Percentiles rank a stretch among this genome's conserved stretches.
phyloP scores from a whole-genome alignment of 2,329 filamentous ascomycete genomes.

The Pseudogymnoascus sp. region DNA sequence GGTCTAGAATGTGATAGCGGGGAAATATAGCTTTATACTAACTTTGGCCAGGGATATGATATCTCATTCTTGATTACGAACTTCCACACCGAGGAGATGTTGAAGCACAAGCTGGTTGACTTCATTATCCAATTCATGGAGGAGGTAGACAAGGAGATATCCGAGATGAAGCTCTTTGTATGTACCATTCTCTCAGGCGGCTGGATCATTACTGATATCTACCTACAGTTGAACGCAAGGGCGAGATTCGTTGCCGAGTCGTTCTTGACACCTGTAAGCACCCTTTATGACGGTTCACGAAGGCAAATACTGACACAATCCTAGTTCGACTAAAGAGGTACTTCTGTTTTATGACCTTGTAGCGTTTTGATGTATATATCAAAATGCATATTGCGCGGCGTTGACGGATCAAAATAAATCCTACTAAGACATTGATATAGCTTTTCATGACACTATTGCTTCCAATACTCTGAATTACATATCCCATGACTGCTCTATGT shows the following conservation, averaged over 20 bases:
- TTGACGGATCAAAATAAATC: conserved; percentile 10
- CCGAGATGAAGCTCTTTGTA: conserved; percentile 99
- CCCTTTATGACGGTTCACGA: background rate
- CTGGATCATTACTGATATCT: conserved; percentile 23
- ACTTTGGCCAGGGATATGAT: conserved; percentile 72
- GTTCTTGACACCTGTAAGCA: conserved; percentile 81
- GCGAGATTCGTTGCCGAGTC: conserved; percentile 98
- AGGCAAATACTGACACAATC: background rate
- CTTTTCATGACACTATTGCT: conserved; percentile 6
- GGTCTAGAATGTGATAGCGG: conserved; percentile 21
- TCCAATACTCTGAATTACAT: background rate
- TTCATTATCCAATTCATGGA: conserved; percentile 99
- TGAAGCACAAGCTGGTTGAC: conserved; percentile 98
- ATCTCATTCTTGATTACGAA: conserved; percentile 99
- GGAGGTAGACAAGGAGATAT: conserved; percentile 99
- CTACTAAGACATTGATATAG: conserved; percentile 7
- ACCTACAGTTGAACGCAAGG: conserved; percentile 77
- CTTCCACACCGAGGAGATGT: conserved; percentile 96
- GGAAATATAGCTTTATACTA: conserved; percentile 12
- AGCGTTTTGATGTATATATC: conserved; percentile 9
- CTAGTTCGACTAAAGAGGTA: background rate
- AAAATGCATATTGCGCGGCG: conserved; percentile 8
- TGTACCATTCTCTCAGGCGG: conserved; percentile 34
- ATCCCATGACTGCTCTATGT: background rate
- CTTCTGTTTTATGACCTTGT: conserved; percentile 1